Base-by-base conservation (phyloP, 23 red algal species). In the Gracilaria vermiculophylla region DNA sequence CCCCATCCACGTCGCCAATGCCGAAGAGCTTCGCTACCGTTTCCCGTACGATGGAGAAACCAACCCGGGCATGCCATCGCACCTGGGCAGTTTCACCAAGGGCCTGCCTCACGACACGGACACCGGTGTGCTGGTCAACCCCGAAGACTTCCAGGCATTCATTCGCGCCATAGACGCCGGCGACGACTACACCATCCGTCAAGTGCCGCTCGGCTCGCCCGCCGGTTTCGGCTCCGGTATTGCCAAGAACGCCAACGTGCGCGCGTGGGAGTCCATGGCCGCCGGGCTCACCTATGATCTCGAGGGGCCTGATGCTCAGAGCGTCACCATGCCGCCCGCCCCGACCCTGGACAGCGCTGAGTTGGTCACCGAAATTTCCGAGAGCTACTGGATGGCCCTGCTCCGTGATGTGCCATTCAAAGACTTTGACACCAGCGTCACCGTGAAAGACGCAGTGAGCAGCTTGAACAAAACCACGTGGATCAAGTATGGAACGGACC, bases 251-350 rank as follows among this genome's bases (percentile, higher is more conserved):
- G 23, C 67, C 48, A 65, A 70, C 15, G 78, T 92, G 27, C 89
- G 89, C 28, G 89, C 77, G 9, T 92, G 89, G 89, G 89, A 92
- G 78, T 74, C 58, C 52, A 83, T 83, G 66, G 76, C 31, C 50
- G 89, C 89, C 37, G 89, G 89, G 14, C 14, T 37, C 24, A 43
- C 69, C 3, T 85, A 53, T 20, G 79, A 92, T 76, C 55, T 85
- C 0, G 69, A 92, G 41, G 89, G 89, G 0, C 89, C 89, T 8
- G 89, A 92, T 42, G 89, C 89, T 13, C 89, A 92, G 52, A 20
- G 79, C 36, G 64, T 92, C 33, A 66, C 78, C 21, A 92, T 92
- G 89, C 89, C 89, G 14, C 89, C 89, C 11, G 78, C 89, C 13
- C 79, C 89, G 47, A 11, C 61, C 17, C 69, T 85, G 19, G 53